A percentile compares a stretch with the other conserved stretches of the same genome.
Conservation (phyloP, 2,329 filamentous ascomycete genomes). For the Ophiostoma sp. region DNA sequence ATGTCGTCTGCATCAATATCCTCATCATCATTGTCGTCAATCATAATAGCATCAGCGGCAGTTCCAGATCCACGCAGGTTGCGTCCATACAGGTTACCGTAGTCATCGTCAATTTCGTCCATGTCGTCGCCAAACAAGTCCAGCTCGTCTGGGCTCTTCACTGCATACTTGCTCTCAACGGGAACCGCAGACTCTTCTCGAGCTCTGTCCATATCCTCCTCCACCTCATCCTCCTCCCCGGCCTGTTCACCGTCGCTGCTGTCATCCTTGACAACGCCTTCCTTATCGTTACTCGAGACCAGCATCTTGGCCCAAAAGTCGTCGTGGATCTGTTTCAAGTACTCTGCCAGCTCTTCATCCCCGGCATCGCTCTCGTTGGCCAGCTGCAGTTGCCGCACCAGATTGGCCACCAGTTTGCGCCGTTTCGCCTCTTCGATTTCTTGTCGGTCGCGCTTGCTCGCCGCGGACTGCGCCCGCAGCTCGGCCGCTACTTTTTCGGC, state of each 20-base stretch:
- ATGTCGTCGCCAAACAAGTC: neutral
- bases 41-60: neutral
- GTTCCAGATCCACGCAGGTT: neutral
- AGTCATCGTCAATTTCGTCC: neutral
- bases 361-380: constrained; percentile 61
- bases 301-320: constrained; percentile 76
- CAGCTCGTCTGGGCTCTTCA: neutral
- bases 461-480: constrained; percentile 59
- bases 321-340: constrained; percentile 66
- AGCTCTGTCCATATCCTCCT: neutral
- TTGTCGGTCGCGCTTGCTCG: constrained; percentile 41
- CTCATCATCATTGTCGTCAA: neutral
- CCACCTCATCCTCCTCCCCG: neutral
- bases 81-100: neutral
- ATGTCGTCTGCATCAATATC: neutral
- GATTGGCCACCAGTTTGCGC: constrained; percentile 72
- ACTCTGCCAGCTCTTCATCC: constrained; percentile 60
- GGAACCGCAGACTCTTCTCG: neutral
- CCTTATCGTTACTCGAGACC: constrained; percentile 51
- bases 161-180: neutral
- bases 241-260: neutral
- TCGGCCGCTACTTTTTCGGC: constrained; percentile 67
- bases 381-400: constrained; percentile 59
- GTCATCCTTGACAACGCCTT: neutral
- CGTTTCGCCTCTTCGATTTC: constrained; percentile 47